Evolutionary conservation across 2,329 filamentous ascomycete genomes (phyloP).

Genomic region (Fusarium liriodendri): DNA sequence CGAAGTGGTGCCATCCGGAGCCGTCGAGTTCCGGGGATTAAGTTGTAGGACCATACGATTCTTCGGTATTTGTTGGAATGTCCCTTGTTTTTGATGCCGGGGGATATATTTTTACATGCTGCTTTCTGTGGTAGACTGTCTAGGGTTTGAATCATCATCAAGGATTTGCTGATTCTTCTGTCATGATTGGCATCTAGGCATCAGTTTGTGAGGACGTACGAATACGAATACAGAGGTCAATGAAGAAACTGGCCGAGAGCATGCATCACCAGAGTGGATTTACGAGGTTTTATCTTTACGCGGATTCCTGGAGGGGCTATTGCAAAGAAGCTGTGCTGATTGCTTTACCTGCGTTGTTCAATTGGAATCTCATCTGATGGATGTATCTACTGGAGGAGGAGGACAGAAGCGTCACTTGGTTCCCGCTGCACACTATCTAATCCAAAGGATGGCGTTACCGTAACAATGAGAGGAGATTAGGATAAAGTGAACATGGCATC

Average conservation of each 20-base stretch:
- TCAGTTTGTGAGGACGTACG: background rate
- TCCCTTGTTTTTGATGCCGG: conserved; percentile 4
- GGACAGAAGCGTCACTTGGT: background rate
- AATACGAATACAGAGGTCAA: conserved; percentile 33
- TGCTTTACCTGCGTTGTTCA: background rate
- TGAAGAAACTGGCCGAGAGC: background rate
- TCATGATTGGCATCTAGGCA: background rate
- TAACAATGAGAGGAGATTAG: background rate
- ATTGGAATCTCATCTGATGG: background rate
- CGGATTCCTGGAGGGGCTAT: background rate
- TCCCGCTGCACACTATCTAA: background rate
- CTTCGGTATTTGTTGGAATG: conserved; percentile 40
- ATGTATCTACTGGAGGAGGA: background rate
- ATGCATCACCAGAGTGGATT: background rate
- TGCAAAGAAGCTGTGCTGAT: background rate
- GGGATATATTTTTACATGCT: conserved; percentile 1
- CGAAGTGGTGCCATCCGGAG: conserved; percentile 43
- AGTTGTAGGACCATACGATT: conserved; percentile 42
- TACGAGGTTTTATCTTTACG: background rate
- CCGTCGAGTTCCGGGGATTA: conserved; percentile 35
- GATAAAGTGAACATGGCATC: background rate
- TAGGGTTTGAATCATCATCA: background rate
- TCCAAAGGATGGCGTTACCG: background rate
- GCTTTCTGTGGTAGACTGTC: background rate
- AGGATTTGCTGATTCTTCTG: background rate